Evolutionary conservation across 352 stramenopile species (phyloP), one percentile per base, ranked within the genome.

Genomic region (Lagenidium sp.): DNA sequence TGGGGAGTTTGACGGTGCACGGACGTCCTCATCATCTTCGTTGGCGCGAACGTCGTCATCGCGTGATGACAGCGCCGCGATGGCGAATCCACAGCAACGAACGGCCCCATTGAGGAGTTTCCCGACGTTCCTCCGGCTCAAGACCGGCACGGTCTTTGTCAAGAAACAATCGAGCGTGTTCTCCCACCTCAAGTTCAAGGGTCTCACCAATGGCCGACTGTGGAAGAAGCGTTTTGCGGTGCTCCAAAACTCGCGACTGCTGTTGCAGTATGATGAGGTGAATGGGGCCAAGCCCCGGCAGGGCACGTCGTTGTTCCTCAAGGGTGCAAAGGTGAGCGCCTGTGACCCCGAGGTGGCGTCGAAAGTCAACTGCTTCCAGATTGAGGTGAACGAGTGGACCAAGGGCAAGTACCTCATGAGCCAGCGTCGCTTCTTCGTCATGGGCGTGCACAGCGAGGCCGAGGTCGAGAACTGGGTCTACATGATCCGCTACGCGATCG

Each of bases 181-280:
- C 38, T 69, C 78, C 20, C 74, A 85, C 37, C 44, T 89, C 45
- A 83, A 89, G 42, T 52, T 85, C 42, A 82, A 75, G 34, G 65
- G 73, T 2, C 45, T 73, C 12, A 61, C 54, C 24, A 85, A 73
- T 28, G 68, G 60, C 25, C 60, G 74, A 7, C 60, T 84, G 41
- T 94, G 81, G 81, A 94, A 94, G 50, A 76, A 73, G 23, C 78
- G 81, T n/a, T 91, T 74, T 40, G 81, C 81, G 2, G 70, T 91
- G 22, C 44, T 94, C 20, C 65, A 91, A 32, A 81, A 69, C 34
- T 52, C 68, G 35, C 63, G 68, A 12, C 57, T 94, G 26, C 42
- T 85, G 30, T 60, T 94, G 18, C 77, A 85, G 44, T 70, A 85
- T 44, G 73, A 90, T 32, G 76, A 87, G 28, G 57, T 55, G 42